Conservation (phyloP, 257 asterid genomes). For the Buddleja alternifolia region DNA sequence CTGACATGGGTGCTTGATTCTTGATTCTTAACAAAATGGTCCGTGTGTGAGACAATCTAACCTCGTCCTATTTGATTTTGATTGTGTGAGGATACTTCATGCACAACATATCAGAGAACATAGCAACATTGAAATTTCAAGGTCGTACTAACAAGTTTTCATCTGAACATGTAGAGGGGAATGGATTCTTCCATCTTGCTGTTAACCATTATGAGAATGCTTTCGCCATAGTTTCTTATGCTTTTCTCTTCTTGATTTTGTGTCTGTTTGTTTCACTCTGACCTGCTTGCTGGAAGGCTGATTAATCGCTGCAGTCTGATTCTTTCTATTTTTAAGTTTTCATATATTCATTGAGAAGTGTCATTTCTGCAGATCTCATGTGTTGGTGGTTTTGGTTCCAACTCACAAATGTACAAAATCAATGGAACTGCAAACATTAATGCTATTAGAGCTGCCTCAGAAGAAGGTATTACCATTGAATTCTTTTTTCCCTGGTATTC, state of each 20-base stretch:
- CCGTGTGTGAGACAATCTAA: no score
- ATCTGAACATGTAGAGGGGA: no score
- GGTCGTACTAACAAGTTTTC: no score
- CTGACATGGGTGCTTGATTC: no score
- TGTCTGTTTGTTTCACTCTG: background rate
- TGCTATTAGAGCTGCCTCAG: constrained; percentile 95
- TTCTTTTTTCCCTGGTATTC: constrained; percentile 9
- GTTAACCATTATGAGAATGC: background rate
- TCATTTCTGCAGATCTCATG: constrained; percentile 80
- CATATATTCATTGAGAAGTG: constrained; percentile 7
- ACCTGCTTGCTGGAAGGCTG: background rate
- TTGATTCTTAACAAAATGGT: no score
- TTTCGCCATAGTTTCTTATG: background rate
- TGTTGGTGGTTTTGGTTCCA: constrained; percentile 98
- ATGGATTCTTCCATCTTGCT: background rate
- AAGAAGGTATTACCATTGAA: constrained; percentile 60
- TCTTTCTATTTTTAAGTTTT: background rate
- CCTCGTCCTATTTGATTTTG: no score
- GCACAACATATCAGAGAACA: no score
- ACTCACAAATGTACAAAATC: constrained; percentile 85
- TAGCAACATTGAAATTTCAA: no score
- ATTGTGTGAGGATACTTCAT: no score
- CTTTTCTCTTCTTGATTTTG: background rate
- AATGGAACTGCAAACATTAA: constrained; percentile 97
- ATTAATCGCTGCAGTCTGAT: background rate